Percentiles rank a stretch among this genome's conserved stretches.
Conservation (phyloP, 768 basidiomycete genomes). For the Scleroderma citrinum region DNA sequence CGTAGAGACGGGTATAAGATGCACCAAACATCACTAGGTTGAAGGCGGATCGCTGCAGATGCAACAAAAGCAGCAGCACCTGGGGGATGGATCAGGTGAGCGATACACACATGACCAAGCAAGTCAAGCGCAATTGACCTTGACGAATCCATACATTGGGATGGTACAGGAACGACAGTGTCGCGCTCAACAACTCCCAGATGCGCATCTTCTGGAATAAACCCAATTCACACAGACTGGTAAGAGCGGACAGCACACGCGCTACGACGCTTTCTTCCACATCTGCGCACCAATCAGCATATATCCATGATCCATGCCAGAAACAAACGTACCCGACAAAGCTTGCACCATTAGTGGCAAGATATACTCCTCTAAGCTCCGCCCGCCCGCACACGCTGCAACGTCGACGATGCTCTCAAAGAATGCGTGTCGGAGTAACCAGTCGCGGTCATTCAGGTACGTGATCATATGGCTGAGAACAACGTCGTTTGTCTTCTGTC, state of each 20-base stretch:
- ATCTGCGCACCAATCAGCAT: slow-evolving; percentile 44
- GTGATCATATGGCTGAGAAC: slow-evolving; percentile 85
- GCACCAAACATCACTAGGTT: slow-evolving; percentile 90
- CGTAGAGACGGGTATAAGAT: slow-evolving; percentile 90
- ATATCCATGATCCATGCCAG: neutral
- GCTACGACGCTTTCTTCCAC: slow-evolving; percentile 94
- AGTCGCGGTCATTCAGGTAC: slow-evolving; percentile 85
- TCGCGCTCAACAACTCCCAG: slow-evolving; percentile 92
- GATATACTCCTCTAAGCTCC: slow-evolving; percentile 93
- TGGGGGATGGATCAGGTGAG: slow-evolving; percentile 28
- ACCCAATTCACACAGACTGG: slow-evolving; percentile 84
- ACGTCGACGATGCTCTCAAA: slow-evolving; percentile 96
- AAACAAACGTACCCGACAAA: slow-evolving; percentile 62
- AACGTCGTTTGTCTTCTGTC: slow-evolving; percentile 92
- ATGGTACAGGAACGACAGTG: slow-evolving; percentile 87
- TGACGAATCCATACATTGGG: slow-evolving; percentile 95
- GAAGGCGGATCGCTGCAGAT: slow-evolving; percentile 76
- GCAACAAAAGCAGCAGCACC: slow-evolving; percentile 87
- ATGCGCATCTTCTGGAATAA: slow-evolving; percentile 92
- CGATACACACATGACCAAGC: neutral
- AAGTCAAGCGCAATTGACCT: slow-evolving; percentile 33
- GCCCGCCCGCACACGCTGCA: slow-evolving; percentile 86
- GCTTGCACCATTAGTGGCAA: slow-evolving; percentile 96
- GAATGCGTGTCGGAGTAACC: slow-evolving; percentile 86
- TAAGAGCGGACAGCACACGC: slow-evolving; percentile 80